Percentiles rank a stretch among this genome's conserved stretches.
phyloP scores from a whole-genome alignment of 2,329 filamentous ascomycete species.

The Didymella sp. region DNA sequence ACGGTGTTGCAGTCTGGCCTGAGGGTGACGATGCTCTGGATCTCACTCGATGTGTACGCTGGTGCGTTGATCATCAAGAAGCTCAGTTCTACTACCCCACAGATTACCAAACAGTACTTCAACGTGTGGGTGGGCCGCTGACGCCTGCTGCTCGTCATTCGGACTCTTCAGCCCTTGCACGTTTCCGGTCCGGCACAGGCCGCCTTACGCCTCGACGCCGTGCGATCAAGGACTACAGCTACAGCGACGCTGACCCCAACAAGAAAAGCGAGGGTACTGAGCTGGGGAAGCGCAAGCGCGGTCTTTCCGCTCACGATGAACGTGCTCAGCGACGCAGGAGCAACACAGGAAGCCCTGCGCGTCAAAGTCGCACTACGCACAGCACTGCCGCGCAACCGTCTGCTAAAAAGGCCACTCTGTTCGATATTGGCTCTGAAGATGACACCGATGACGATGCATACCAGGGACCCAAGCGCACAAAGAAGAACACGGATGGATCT shows the following conservation, averaged over 20 bases:
- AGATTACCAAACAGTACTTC: conserved; percentile 25
- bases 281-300: not conserved
- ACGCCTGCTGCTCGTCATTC: not conserved
- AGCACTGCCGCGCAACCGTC: not conserved
- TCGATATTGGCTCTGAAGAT: not conserved
- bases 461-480: conserved; percentile 1
- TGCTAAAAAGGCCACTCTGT: too few relatives aligned
- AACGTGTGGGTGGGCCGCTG: not conserved
- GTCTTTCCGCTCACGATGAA: not conserved
- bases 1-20: conserved; percentile 31
- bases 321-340: not conserved
- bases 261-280: not conserved
- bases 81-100: conserved; percentile 33
- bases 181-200: not conserved
- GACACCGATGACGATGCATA: conserved; percentile 5
- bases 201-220: not conserved
- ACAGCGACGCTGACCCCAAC: not conserved
- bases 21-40: conserved; percentile 35
- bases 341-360: not conserved
- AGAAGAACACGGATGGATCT: not conserved
- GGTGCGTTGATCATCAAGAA: conserved; percentile 26
- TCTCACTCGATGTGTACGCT: conserved; percentile 34
- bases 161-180: not conserved
- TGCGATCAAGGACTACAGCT: too few relatives aligned
- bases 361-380: not conserved